Conservation (phyloP, 371 early-diverging fungal species). For the Coemansia sp. region DNA sequence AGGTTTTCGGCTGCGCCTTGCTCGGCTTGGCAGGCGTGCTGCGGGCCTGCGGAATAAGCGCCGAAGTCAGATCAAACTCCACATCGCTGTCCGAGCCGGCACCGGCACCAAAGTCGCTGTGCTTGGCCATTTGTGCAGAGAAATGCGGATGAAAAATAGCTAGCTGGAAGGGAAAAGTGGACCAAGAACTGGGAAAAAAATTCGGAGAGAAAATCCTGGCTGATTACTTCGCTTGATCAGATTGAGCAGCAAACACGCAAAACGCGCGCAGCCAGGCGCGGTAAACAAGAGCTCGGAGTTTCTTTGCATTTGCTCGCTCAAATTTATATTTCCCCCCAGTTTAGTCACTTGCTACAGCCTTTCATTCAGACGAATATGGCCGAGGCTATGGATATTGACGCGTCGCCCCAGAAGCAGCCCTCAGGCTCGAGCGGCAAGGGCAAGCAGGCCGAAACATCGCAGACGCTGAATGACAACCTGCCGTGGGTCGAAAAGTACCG, state of each 20-base stretch:
- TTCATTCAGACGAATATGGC: slow-evolving; percentile 15
- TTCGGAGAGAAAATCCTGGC: background rate
- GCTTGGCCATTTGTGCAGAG: background rate
- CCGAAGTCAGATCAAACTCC: slow-evolving; percentile 47
- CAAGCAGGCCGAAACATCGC: slow-evolving; percentile 21
- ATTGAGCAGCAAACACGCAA: background rate
- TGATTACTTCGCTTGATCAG: too few species aligned
- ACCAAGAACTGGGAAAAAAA: slow-evolving; percentile 7
- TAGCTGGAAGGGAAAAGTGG: background rate
- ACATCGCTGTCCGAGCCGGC: slow-evolving; percentile 41
- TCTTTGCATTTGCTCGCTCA: background rate
- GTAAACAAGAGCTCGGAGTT: background rate
- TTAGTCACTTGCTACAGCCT: too few species aligned
- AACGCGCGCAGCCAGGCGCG: too few species aligned
- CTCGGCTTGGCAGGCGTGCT: slow-evolving; percentile 8
- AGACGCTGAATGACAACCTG: slow-evolving; percentile 17
- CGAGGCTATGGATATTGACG: slow-evolving; percentile 45
- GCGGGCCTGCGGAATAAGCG: slow-evolving; percentile 43
- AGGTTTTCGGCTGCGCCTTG: background rate
- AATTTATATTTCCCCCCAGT: background rate
- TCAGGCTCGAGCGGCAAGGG: slow-evolving; percentile 23
- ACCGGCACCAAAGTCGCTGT: background rate
- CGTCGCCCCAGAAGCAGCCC: background rate
- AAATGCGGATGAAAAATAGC: background rate
- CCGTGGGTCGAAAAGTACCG: slow-evolving; percentile 96